Evolutionary conservation across 179 eudicot genomes (phyloP).

Genomic region (Actinidia arguta): DNA sequence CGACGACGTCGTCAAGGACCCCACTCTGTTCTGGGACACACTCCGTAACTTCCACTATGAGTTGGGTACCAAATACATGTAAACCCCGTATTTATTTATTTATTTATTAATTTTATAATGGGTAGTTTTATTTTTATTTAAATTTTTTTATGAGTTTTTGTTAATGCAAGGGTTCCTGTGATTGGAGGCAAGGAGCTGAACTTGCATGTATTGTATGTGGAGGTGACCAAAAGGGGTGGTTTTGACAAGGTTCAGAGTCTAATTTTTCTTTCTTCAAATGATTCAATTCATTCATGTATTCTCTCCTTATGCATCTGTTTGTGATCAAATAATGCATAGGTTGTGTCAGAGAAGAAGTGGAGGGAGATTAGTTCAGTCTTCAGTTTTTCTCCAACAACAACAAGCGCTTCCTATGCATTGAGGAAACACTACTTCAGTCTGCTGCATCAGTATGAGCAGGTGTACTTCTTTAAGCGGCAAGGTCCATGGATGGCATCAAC

Average conservation of each 20-base stretch:
- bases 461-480: slow-evolving; percentile 56
- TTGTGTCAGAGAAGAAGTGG: slow-evolving; percentile 73
- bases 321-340: slow-evolving; percentile 35
- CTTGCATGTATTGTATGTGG: slow-evolving; percentile 68
- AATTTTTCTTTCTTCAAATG: neutral
- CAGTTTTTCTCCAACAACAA: slow-evolving; percentile 58
- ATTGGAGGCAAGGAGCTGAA: slow-evolving; percentile 70
- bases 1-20: slow-evolving; percentile 54
- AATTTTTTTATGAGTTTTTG: neutral
- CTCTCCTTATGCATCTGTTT: neutral
- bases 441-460: slow-evolving; percentile 66
- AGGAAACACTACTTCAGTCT: slow-evolving; percentile 59
- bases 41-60: slow-evolving; percentile 52
- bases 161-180: slow-evolving; percentile 63
- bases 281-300: neutral
- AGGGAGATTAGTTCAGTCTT: slow-evolving; percentile 61
- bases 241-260: slow-evolving; percentile 54
- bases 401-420: slow-evolving; percentile 76
- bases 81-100: neutral
- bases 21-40: slow-evolving; percentile 53
- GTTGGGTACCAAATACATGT: slow-evolving; percentile 56
- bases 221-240: slow-evolving; percentile 79
- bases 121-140: neutral
- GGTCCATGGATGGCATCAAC: slow-evolving; percentile 34
- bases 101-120: neutral